Evolutionary conservation across 306 rosid species (phyloP).

Genomic region (Cyamopsis tetragonoloba): DNA sequence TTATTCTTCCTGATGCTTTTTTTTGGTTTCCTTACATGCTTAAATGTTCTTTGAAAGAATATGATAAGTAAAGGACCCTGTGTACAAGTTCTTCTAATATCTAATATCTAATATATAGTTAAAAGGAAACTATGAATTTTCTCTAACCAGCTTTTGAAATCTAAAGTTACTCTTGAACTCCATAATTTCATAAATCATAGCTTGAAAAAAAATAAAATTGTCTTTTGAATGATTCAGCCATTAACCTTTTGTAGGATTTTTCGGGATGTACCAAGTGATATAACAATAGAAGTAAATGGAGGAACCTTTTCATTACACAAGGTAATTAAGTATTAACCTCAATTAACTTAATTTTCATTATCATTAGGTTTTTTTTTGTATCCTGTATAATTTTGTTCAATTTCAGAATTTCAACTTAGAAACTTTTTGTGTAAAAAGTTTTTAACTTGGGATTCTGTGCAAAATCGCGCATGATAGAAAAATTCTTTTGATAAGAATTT

Average conservation of each 20-base stretch:
- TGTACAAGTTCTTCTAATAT: neutral
- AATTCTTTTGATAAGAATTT: no score
- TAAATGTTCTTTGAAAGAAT: neutral
- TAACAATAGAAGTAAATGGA: conserved; percentile 80
- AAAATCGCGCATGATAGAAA: no score
- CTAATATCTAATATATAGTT: no score
- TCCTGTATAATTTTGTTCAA: no score
- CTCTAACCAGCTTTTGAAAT: neutral
- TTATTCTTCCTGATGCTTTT: neutral
- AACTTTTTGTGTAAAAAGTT: no score
- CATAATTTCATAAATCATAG: neutral
- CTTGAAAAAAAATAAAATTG: neutral
- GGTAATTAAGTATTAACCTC: conserved; percentile 40
- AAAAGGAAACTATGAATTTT: no score
- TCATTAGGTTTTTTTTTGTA: no score
- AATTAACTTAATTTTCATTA: conserved; percentile 12
- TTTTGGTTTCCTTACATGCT: neutral
- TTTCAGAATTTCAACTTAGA: no score
- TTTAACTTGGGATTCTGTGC: no score
- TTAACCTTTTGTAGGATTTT: conserved; percentile 69
- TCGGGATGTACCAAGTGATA: conserved; percentile 96
- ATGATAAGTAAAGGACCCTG: neutral
- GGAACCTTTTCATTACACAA: conserved; percentile 77
- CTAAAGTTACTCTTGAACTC: neutral
- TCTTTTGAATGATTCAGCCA: conserved; percentile 25